phyloP scores from a whole-genome alignment of 108 stramenopile genomes.

The Epipyxis sp. region DNA sequence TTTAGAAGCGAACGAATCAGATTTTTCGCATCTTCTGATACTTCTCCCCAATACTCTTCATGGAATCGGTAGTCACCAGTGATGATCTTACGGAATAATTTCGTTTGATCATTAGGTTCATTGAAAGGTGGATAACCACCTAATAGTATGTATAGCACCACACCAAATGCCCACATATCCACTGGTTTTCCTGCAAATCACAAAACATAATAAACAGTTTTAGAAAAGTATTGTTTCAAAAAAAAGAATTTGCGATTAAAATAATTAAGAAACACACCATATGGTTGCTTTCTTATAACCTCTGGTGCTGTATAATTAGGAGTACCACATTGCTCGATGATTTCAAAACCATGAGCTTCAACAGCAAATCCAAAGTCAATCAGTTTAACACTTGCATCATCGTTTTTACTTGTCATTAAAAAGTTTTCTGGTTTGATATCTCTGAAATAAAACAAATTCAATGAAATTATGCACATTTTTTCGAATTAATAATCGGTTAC shows the following conservation, averaged over 20 bases:
- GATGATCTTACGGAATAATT: slow-evolving; percentile 50
- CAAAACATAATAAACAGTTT: slow-evolving; percentile 47
- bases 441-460: background rate
- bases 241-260: no score
- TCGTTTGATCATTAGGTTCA: slow-evolving; percentile 44
- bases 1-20: slow-evolving; percentile 35
- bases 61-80: slow-evolving; percentile 27
- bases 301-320: slow-evolving; percentile 42
- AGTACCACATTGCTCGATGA: slow-evolving; percentile 49
- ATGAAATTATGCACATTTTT: background rate
- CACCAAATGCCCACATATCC: slow-evolving; percentile 58
- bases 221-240: no score
- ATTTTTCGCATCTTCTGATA: slow-evolving; percentile 7
- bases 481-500: no score
- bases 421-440: slow-evolving; percentile 64
- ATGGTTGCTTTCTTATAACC: slow-evolving; percentile 3
- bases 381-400: slow-evolving; percentile 50
- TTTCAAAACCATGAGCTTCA: slow-evolving; percentile 45
- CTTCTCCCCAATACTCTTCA: background rate
- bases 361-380: slow-evolving; percentile 60
- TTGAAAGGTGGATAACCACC: slow-evolving; percentile 57
- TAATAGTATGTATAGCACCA: slow-evolving; percentile 56
- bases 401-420: slow-evolving; percentile 53
- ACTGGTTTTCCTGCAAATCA: slow-evolving; percentile 51
- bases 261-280: no score